A percentile compares a stretch with the other conserved stretches of the same genome.
Conservation (phyloP, 1,284 basidiomycete genomes). For the Ceratobasidium sp. region DNA sequence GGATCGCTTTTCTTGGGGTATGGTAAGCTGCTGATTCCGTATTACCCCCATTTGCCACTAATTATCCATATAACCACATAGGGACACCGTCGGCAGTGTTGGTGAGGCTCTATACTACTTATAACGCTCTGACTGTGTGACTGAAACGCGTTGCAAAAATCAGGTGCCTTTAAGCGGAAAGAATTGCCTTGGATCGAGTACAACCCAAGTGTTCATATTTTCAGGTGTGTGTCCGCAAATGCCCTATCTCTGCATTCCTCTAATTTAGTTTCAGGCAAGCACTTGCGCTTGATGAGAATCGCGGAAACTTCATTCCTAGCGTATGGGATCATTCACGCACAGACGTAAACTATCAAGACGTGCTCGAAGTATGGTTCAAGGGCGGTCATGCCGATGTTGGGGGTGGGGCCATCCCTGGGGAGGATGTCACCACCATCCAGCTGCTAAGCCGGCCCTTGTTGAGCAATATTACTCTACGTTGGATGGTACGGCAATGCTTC, state of each 20-base stretch:
- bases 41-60: background rate
- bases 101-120: constrained; percentile 12
- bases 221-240: constrained; percentile 2
- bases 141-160: background rate
- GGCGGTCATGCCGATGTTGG: constrained; percentile 26
- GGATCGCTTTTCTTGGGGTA: constrained; percentile 48
- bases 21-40: constrained; percentile 29
- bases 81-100: constrained; percentile 47
- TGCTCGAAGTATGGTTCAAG: constrained; percentile 22
- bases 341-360: background rate
- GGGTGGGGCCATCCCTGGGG: background rate
- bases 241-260: background rate
- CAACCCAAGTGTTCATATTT: constrained; percentile 40
- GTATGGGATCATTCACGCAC: constrained; percentile 27
- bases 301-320: constrained; percentile 53
- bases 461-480: constrained; percentile 34
- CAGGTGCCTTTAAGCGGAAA: background rate
- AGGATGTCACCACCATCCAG: background rate
- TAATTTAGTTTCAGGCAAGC: constrained; percentile 49
- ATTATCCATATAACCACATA: background rate
- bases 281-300: constrained; percentile 54
- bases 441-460: background rate
- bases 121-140: background rate
- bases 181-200: constrained; percentile 42
- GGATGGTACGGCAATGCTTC: constrained; percentile 44